These are phyloP conservation scores for Chrysopogon serrulatus DNA, from an alignment of 176 grass and related monocot genomes.

Conservation along the genomic window DNA sequence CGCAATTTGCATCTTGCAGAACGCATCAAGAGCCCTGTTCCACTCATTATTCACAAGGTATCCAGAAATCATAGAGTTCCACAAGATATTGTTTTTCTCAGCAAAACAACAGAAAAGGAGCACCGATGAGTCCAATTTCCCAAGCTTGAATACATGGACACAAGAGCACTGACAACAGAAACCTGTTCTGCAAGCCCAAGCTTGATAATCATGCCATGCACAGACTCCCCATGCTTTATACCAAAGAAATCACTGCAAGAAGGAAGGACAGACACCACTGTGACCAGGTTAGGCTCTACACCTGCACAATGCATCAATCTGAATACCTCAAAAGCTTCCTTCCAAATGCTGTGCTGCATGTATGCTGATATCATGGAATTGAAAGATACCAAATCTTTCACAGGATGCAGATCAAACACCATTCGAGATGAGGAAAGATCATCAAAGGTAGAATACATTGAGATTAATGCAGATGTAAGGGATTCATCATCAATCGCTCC, in stretches of 20 bases:
- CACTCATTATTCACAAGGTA: constrained; percentile 47
- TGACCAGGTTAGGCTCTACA: constrained; percentile 44
- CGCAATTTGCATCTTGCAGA: constrained; percentile 40
- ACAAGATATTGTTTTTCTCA: constrained; percentile 43
- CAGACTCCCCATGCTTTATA: constrained; percentile 30
- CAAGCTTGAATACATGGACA: constrained; percentile 70
- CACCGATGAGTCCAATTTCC: constrained; percentile 36
- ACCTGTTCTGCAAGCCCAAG: constrained; percentile 44
- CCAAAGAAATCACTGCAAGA: constrained; percentile 48
- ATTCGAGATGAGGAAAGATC: constrained; percentile 43
- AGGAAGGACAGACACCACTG: constrained; percentile 55
- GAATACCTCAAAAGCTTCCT: constrained; percentile 43
- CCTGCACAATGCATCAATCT: constrained; percentile 35
- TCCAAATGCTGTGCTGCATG: constrained; percentile 33
- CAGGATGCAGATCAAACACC: constrained; percentile 36
- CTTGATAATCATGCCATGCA: constrained; percentile 54
- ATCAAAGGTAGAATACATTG: constrained; percentile 46
- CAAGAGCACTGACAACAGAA: constrained; percentile 55
- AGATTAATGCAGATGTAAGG: constrained; percentile 46
- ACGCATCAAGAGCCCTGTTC: constrained; percentile 22
- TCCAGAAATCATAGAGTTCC: constrained; percentile 71
- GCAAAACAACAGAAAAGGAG: constrained; percentile 28
- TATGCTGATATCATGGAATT: constrained; percentile 67
- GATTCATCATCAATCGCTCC: constrained; percentile 38
- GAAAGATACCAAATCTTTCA: constrained; percentile 46